Base-by-base conservation (phyloP, 2,329 filamentous ascomycete species). In the Pseudogymnoascus sp. region DNA sequence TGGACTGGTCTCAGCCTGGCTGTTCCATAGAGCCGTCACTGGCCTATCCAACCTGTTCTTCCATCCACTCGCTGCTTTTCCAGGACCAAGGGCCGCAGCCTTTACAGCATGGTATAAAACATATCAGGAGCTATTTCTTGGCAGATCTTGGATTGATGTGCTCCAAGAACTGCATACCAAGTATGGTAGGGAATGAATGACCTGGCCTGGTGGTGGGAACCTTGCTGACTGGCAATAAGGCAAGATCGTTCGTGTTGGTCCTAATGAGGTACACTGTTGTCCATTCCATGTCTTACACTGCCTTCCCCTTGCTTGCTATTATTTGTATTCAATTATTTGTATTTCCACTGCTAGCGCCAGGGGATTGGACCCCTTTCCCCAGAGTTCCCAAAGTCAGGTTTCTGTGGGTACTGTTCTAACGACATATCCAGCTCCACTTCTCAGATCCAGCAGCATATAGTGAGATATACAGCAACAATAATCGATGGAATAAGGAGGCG, bases 401-500 rank as follows among this genome's bases (percentile, higher is more conserved):
- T 28, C 26, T 28, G 46, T 33, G 26, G 46, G 46, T 56, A 19
- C 46, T 31, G 26, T 56, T 31, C 46, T 56, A 61, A 61, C 38
- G 46, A 28, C 11, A 6, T 24, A 11, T 16, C 38, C 62, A 78
- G 75, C 73, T 79, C 33, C 76, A 79, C 64, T 79, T 79, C 68
- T 73, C 72, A 8, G 71, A 74, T 16, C 77, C 78, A 1, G 60
- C 72, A 7, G 76, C 74, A 24, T 79, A 78, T 66, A 70, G 76
- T 65, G 76, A 76, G 38, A 79, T 79, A 38, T 79, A 79, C 68
- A 76, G 74, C 66, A 70, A 71, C 60, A 72, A 70, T 41, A 75
- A 75, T 53, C 70, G 72, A 14, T 78, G 77, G 76, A 73, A 78
- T 63, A 79, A 80, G 62, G 76, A 79, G 43, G 66, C 65, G 1